Conservation (phyloP, 768 basidiomycete species). For the Serendipita sp. region DNA sequence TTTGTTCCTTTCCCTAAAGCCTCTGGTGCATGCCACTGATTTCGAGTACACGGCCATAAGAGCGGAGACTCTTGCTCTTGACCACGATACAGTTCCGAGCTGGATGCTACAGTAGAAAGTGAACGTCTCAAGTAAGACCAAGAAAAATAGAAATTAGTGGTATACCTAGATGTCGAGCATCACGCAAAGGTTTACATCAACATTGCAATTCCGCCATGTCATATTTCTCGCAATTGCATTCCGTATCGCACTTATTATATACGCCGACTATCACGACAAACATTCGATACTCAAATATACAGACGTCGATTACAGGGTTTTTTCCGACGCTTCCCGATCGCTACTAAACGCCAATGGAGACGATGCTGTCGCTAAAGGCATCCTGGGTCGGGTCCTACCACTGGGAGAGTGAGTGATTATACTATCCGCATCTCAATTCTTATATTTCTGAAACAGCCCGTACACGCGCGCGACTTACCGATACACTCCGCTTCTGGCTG, state of each 20-base stretch:
- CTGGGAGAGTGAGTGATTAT: constrained; percentile 57
- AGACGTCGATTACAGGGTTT: constrained; percentile 94
- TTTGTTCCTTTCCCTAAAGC: too few relatives aligned
- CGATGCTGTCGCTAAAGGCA: constrained; percentile 36
- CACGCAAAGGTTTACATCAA: too few relatives aligned
- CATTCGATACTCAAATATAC: constrained; percentile 82
- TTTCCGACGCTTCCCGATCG: constrained; percentile 72
- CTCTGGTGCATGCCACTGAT: too few relatives aligned
- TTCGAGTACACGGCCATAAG: too few relatives aligned
- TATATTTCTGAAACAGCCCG: constrained; percentile 36
- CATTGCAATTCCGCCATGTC: constrained; percentile 28
- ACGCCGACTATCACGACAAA: constrained; percentile 82
- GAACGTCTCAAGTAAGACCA: too few relatives aligned
- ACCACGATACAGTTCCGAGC: too few relatives aligned
- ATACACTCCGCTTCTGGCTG: constrained; percentile 84
- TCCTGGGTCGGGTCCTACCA: constrained; percentile 26
- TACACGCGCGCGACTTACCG: constrained; percentile 87
- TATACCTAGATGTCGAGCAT: too few relatives aligned
- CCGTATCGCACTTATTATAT: constrained; percentile 55
- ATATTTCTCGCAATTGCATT: constrained; percentile 39
- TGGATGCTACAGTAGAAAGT: too few relatives aligned
- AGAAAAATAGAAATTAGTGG: too few relatives aligned
- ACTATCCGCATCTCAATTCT: not conserved
- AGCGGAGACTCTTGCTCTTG: too few relatives aligned
- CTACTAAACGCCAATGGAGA: constrained; percentile 26